Evolutionary conservation across 2,329 filamentous ascomycete species (phyloP).

Genomic region (Periglandula ipomoeae): DNA sequence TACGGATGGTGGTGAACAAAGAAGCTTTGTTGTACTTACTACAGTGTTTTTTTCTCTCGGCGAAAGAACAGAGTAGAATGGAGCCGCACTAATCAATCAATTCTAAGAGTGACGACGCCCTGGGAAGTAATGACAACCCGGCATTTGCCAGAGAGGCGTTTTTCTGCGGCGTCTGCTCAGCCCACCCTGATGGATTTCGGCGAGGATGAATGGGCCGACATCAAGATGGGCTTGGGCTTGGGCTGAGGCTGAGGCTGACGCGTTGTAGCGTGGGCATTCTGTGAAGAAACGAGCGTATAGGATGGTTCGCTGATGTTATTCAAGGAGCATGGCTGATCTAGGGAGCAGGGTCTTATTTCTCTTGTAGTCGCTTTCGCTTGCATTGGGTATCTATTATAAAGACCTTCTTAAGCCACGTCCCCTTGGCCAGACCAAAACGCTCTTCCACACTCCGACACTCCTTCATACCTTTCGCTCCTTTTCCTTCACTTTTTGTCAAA

Average conservation of each 20-base stretch:
- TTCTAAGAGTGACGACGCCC: too few relatives aligned
- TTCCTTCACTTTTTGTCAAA: neutral
- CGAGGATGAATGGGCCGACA: too few relatives aligned
- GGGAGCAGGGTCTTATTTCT: neutral
- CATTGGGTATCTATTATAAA: neutral
- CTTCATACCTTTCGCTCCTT: too few relatives aligned
- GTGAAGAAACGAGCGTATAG: neutral
- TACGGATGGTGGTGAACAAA: too few relatives aligned
- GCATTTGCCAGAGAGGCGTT: neutral
- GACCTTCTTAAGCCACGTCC: neutral
- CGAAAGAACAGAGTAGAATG: too few relatives aligned
- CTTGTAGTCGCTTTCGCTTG: neutral
- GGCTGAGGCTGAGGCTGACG: conserved; percentile 1
- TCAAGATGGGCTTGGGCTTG: neutral
- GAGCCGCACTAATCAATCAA: neutral
- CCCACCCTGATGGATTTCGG: neutral
- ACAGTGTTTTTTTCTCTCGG: too few relatives aligned
- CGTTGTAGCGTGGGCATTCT: neutral
- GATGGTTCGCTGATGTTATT: neutral
- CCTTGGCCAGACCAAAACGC: too few relatives aligned
- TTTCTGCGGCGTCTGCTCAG: neutral
- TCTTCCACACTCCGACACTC: too few relatives aligned
- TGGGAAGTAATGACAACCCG: neutral
- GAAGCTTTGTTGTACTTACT: too few relatives aligned
- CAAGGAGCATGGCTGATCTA: neutral